Evolutionary conservation across 2,329 filamentous ascomycete species (phyloP), one percentile per base, ranked within the genome.

Genomic region (Aureobasidium sp.): DNA sequence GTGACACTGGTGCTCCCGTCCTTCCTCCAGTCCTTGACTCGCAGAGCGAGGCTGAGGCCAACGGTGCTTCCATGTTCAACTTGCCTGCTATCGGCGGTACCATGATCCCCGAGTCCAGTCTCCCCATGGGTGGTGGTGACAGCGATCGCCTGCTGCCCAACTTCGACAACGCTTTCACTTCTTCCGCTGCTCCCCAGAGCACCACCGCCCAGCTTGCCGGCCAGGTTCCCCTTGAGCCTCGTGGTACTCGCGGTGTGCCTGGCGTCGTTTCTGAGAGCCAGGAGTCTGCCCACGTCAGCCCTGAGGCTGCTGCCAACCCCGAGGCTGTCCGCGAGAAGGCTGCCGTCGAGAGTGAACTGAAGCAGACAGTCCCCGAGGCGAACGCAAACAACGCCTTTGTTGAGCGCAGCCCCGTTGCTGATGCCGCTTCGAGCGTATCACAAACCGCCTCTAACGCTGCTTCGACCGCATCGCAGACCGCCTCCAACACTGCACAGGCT

Each of bases 31-130:
- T 78, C 29, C 70, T 77, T n/a, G 78, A 76, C 45, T 74, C 77
- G 44, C 71, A 73, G 27, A 72, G 74, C 48, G 76, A 79, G 63
- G 72, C 70, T 52, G 75, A 77, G 45, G 64, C 66, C 13, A 66
- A 66, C 25, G 73, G 71, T 57, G 74, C 73, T 62, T 73, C 74
- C 61, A 76, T 79, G 69, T 78, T 80, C 65, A 73, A 69, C 66
- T 66, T 81, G 44, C 78, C 79, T 57, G 68, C 73, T 58, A 68
- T 70, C 32, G 72, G 86, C 62, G 81, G 79, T 64, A 86, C 81
- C 74, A 78, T 89, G 72, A 91, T 94, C 66, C 90, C 91, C n/a
- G 90, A 95, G 76, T 93, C 90, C 8, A 90, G 88, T 73, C 80
- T 94, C 65, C 88, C 89, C 13, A 87, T 91, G 73, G 82, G 81